phyloP scores from a whole-genome alignment of 1,139 yeast species.

The Kluyveromyces sp. region DNA sequence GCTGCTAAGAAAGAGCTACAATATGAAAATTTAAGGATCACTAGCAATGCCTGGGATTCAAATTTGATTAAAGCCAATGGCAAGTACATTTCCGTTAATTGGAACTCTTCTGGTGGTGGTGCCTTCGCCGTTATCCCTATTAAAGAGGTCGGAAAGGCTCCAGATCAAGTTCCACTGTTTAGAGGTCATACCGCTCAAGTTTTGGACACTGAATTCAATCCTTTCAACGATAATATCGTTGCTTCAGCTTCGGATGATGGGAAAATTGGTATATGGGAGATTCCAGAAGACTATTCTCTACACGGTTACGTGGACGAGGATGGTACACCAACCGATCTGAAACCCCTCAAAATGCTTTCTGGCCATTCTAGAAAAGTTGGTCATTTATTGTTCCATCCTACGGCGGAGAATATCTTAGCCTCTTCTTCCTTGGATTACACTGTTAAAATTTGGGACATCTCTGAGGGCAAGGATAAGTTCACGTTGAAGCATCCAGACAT shows the following conservation, averaged over 20 bases:
- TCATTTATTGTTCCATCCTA: conserved; percentile 84
- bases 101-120: conserved; percentile 97
- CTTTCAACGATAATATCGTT: conserved; percentile 67
- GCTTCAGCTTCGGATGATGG: conserved; percentile 93
- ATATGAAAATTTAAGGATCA: conserved; percentile 77
- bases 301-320: conserved; percentile 51
- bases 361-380: conserved; percentile 96
- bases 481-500: conserved; percentile 82
- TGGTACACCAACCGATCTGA: conserved; percentile 59
- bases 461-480: conserved; percentile 59
- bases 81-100: conserved; percentile 74
- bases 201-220: conserved; percentile 85
- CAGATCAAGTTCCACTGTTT: conserved; percentile 86
- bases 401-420: conserved; percentile 78
- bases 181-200: conserved; percentile 96
- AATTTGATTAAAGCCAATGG: conserved; percentile 81
- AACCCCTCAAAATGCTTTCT: conserved; percentile 57
- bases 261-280: conserved; percentile 76
- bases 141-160: conserved; percentile 83
- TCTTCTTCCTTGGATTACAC: conserved; percentile 86
- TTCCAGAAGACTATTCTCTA: conserved; percentile 74
- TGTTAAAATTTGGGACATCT: conserved; percentile 84
- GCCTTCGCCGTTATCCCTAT: conserved; percentile 91
- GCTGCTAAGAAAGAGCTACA: conserved; percentile 79
- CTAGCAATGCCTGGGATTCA: conserved; percentile 95